These are phyloP conservation scores for Nicotiana knightiana DNA, from an alignment of 257 asterid genomes.

Conservation along the genomic window DNA sequence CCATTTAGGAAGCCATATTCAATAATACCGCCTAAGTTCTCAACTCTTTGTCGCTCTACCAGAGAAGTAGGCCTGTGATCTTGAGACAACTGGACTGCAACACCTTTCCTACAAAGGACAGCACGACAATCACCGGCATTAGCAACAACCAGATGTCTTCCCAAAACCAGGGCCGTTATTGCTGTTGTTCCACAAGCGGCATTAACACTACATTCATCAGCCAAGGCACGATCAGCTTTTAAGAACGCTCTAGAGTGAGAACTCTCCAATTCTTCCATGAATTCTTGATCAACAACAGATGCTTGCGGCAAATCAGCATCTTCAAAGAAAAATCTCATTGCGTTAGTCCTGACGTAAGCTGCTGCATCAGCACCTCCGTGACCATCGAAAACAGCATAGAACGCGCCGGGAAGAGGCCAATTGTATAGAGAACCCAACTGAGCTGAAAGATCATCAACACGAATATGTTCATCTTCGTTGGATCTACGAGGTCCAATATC, in stretches of 20 bases:
- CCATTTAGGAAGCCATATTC: slow-evolving; percentile 82
- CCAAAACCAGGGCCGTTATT: slow-evolving; percentile 68
- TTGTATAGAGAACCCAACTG: slow-evolving; percentile 49
- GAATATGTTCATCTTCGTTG: slow-evolving; percentile 80
- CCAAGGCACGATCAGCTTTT: slow-evolving; percentile 70
- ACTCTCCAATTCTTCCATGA: slow-evolving; percentile 50
- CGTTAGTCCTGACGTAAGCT: slow-evolving; percentile 57
- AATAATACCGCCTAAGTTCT: slow-evolving; percentile 68
- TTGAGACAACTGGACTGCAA: slow-evolving; percentile 79
- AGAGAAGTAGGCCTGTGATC: slow-evolving; percentile 75
- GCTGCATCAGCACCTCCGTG: slow-evolving; percentile 94
- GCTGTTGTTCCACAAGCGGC: slow-evolving; percentile 89
- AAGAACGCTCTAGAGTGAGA: slow-evolving; percentile 55
- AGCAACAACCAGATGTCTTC: slow-evolving; percentile 64
- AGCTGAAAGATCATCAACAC: slow-evolving; percentile 61
- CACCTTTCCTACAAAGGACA: slow-evolving; percentile 78
- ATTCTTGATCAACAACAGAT: slow-evolving; percentile 45
- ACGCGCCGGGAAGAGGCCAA: slow-evolving; percentile 70
- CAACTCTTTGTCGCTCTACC: slow-evolving; percentile 63
- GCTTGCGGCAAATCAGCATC: slow-evolving; percentile 58
- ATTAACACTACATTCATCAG: slow-evolving; percentile 52
- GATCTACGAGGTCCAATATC: slow-evolving; percentile 73
- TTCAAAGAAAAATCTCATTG: slow-evolving; percentile 60
- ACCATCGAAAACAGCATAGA: slow-evolving; percentile 90
- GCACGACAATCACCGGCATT: slow-evolving; percentile 98